Conservation (phyloP, 441 rosid genomes). For the Corymbia calophylla region DNA sequence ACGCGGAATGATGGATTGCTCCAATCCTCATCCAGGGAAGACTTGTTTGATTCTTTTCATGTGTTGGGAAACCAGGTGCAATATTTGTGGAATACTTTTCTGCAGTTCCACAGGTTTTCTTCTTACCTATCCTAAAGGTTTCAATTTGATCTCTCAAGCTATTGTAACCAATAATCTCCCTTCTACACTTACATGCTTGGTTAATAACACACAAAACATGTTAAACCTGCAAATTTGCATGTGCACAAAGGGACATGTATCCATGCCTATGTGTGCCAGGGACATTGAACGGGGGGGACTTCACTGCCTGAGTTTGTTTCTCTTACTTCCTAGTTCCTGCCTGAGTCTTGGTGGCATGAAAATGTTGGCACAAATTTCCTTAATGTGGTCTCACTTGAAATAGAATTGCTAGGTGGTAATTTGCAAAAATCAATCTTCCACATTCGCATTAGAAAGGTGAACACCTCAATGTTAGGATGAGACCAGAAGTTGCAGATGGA, state of each 20-base stretch:
- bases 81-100: conserved; percentile 68
- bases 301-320: background rate
- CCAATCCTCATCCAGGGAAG: conserved; percentile 36
- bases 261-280: background rate
- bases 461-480: background rate
- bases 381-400: background rate
- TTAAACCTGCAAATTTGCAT: background rate
- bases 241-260: background rate
- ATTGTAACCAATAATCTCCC: background rate
- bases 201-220: background rate
- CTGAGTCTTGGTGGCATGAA: background rate
- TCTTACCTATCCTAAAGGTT: background rate
- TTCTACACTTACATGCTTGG: background rate
- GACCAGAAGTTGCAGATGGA: background rate
- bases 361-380: background rate
- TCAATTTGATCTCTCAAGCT: background rate
- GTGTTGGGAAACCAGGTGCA: conserved; percentile 58
- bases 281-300: background rate
- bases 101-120: conserved; percentile 79
- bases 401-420: background rate
- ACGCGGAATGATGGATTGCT: conserved; percentile 34
- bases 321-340: background rate
- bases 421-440: background rate
- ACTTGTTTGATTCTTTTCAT: conserved; percentile 36
- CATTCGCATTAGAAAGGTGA: background rate